Evolutionary conservation across 2,329 filamentous ascomycete species (phyloP).

Genomic region (Pseudogymnoascus sp.): DNA sequence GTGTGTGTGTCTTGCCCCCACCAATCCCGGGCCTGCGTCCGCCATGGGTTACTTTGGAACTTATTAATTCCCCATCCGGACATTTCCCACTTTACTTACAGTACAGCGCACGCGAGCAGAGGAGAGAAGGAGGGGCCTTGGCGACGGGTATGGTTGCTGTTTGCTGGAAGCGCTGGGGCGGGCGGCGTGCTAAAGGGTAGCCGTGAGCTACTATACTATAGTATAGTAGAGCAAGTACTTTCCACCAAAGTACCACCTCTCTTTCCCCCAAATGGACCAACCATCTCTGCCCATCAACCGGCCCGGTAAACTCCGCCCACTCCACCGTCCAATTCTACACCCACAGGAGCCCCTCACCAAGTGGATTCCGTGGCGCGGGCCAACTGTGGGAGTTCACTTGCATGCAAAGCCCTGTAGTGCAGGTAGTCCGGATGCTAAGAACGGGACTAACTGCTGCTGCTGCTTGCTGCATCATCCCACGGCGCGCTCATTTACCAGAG

Average conservation of each 20-base stretch:
- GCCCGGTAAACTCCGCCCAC: background rate
- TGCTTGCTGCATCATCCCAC: no score
- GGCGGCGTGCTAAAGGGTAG: background rate
- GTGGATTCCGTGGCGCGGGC: background rate
- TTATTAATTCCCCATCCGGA: background rate
- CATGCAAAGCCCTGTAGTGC: background rate
- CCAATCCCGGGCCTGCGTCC: background rate
- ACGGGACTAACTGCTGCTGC: background rate
- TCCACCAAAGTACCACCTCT: background rate
- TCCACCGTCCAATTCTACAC: background rate
- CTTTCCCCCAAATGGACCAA: background rate
- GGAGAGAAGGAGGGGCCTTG: background rate
- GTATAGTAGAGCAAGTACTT: background rate
- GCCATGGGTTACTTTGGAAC: background rate
- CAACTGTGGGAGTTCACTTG: background rate
- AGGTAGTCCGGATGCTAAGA: background rate
- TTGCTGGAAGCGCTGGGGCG: background rate
- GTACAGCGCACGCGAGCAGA: background rate
- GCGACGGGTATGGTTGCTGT: background rate
- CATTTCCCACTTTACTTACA: background rate
- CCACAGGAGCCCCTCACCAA: no score
- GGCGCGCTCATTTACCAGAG: constrained; percentile 1
- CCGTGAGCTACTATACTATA: background rate
- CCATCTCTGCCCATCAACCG: background rate
- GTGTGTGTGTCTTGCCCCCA: background rate